Base-by-base conservation (phyloP, 192 early-diverging fungal genomes). In the Podila clonocystis region DNA sequence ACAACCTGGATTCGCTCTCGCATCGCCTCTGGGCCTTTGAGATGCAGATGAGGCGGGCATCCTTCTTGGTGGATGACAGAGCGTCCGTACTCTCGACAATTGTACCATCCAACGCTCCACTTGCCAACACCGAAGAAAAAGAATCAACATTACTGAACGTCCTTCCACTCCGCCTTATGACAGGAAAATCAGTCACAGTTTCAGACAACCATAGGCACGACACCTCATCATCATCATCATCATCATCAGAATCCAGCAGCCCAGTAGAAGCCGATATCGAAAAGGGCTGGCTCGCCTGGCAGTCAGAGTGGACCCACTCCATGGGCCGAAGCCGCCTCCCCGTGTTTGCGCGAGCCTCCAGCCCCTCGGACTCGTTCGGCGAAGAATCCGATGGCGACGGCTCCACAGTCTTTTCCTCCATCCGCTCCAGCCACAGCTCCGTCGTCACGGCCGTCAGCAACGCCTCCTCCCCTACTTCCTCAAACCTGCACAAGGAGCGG, bases 41-140 rank as follows among this genome's bases (percentile, higher is more conserved):
- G n/a, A 69, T 62, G 8, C 77, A 80, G 20, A 63, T 80, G 77
- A n/a, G 71, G 38, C 33, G 77, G 31, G 64, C 77, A 12, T 80
- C 77, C 8, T 80, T 80, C 38, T 62, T 80, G 45, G 72, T 73
- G 34, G 28, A 68, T 38, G 15, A 66, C 20, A 36, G 70, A 22
- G 41, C 66, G 2, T 80, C 76, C 0, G 63, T 72, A 19, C 66
- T 72, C 26, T 80, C 70, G 15, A 50, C 70, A 9, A 45, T 80
- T 20, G 71, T 72, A 41, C 31, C 49, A 8, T 64, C 65, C 2
- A 72, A 58, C 28, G 28, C 55, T 0, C n/a, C 55, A 11, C 19
- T 49, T 41, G 29, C 15, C 22, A 12, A 34, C 33, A 12, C 7
- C 11, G 4, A n/a, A 63, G 11, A 20, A 1, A 33, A 55, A 55